A percentile compares a stretch with the other conserved stretches of the same genome.
phyloP scores from a whole-genome alignment of 2,329 filamentous ascomycete genomes.

The Venturiaceae sp. region DNA sequence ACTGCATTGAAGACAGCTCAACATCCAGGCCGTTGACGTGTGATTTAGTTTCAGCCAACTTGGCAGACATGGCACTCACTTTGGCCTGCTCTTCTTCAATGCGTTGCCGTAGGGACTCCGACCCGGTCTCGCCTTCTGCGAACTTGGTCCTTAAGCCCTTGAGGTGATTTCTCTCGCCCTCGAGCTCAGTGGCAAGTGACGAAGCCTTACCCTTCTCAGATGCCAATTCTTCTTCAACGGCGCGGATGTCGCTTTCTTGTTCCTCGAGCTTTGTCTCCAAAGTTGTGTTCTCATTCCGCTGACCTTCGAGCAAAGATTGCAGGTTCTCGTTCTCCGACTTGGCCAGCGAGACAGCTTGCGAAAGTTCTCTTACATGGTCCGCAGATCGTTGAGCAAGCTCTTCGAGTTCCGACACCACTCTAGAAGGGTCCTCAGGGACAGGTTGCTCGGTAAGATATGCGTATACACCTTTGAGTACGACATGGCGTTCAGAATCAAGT shows the following conservation, averaged over 20 bases:
- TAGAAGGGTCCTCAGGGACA: constrained; percentile 26
- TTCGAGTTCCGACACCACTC: constrained; percentile 32
- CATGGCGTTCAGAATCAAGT: constrained; percentile 20
- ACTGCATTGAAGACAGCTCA: constrained; percentile 59
- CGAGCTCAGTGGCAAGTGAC: constrained; percentile 42
- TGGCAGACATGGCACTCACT: constrained; percentile 55
- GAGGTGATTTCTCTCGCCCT: constrained; percentile 60
- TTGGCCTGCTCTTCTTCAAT: constrained; percentile 68
- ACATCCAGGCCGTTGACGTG: constrained; percentile 67
- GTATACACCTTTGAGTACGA: constrained; percentile 24
- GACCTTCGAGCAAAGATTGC: constrained; percentile 27
- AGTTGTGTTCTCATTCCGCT: constrained; percentile 20
- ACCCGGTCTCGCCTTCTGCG: constrained; percentile 74
- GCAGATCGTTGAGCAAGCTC: constrained; percentile 31
- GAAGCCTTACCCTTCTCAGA: constrained; percentile 36
- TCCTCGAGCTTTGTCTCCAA: constrained; percentile 26
- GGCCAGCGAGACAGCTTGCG: constrained; percentile 35
- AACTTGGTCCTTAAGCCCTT: constrained; percentile 60
- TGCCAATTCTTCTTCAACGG: constrained; percentile 32
- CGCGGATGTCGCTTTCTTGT: constrained; percentile 25
- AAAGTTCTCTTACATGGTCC: constrained; percentile 33
- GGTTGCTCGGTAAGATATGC: constrained; percentile 23
- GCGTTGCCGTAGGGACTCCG: constrained; percentile 64
- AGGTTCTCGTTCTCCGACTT: constrained; percentile 35
- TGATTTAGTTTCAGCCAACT: constrained; percentile 66